Conservation (phyloP, 2,329 filamentous ascomycete genomes). For the Sporothrix euskadiensis region DNA sequence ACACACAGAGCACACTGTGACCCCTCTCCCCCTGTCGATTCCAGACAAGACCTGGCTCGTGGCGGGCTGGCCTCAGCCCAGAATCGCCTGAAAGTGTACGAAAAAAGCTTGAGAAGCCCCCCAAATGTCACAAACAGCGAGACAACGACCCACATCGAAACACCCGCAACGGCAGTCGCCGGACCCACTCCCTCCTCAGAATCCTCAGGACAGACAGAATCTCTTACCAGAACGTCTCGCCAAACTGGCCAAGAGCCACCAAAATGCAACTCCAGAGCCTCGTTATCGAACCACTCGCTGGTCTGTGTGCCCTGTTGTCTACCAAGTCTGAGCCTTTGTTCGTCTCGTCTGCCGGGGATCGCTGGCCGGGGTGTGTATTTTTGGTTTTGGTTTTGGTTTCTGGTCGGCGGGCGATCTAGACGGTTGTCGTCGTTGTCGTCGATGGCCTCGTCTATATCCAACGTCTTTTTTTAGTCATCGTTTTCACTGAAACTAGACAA, state of each 20-base stretch:
- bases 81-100: not conserved
- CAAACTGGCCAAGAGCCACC: not conserved
- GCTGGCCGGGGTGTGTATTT: not conserved
- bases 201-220: not conserved
- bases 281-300: not conserved
- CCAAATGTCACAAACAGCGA: not conserved
- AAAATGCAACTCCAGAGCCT: not conserved
- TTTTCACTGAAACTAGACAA: not conserved
- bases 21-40: slow-evolving; percentile 13
- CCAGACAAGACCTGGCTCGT: slow-evolving; percentile 1
- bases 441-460: not conserved
- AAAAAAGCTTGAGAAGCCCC: not conserved
- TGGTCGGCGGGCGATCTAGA: not conserved
- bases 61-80: slow-evolving; percentile 13
- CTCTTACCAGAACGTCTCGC: not conserved
- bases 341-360: slow-evolving; percentile 19
- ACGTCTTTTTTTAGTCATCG: not conserved
- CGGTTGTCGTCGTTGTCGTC: not conserved
- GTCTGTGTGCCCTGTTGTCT: not conserved
- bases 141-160: slow-evolving; percentile 13
- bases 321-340: not conserved
- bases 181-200: not conserved
- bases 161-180: not conserved
- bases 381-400: not conserved
- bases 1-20: not conserved